Conservation (phyloP, 2,329 filamentous ascomycete genomes). For the Neonectria magnoliae region DNA sequence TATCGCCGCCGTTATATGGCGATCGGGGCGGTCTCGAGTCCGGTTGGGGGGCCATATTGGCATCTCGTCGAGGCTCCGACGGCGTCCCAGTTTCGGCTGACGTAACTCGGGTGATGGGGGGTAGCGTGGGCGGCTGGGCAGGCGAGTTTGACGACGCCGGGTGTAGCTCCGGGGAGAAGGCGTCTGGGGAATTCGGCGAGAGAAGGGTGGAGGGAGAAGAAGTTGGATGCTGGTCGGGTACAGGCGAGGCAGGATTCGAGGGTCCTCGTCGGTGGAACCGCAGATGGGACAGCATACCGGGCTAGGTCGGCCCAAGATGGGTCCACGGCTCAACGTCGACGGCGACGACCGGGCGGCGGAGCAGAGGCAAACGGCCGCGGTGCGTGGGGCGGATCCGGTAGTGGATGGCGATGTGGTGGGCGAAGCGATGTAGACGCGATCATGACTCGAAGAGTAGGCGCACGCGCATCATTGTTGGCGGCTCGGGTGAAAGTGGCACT, state of each 20-base stretch:
- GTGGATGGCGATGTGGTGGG: conserved; percentile 31
- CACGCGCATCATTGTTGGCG: conserved; percentile 37
- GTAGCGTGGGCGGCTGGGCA: conserved; percentile 59
- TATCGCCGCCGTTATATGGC: conserved; percentile 50
- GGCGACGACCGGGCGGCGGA: conserved; percentile 32
- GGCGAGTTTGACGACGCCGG: conserved; percentile 49
- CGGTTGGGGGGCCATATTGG: conserved; percentile 32
- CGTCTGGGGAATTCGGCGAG: conserved; percentile 55
- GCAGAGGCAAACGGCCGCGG: conserved; percentile 24
- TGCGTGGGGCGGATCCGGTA: conserved; percentile 33
- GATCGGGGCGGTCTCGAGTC: conserved; percentile 44
- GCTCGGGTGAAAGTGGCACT: conserved; percentile 11
- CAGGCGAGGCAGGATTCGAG: conserved; percentile 65
- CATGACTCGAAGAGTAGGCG: conserved; percentile 42
- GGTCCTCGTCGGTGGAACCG: conserved; percentile 68
- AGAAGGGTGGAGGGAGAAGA: conserved; percentile 52
- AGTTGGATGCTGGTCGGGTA: conserved; percentile 58
- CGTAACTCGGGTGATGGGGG: conserved; percentile 61
- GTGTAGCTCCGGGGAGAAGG: conserved; percentile 48
- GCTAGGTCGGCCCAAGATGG: conserved; percentile 32
- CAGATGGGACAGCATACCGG: conserved; percentile 62
- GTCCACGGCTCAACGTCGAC: conserved; percentile 29
- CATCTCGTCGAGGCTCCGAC: conserved; percentile 39
- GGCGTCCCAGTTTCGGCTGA: conserved; percentile 50
- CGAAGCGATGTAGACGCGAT: conserved; percentile 38